Evolutionary conservation across 352 stramenopile genomes (phyloP).

Genomic region (Globisporangium abappressorium): DNA sequence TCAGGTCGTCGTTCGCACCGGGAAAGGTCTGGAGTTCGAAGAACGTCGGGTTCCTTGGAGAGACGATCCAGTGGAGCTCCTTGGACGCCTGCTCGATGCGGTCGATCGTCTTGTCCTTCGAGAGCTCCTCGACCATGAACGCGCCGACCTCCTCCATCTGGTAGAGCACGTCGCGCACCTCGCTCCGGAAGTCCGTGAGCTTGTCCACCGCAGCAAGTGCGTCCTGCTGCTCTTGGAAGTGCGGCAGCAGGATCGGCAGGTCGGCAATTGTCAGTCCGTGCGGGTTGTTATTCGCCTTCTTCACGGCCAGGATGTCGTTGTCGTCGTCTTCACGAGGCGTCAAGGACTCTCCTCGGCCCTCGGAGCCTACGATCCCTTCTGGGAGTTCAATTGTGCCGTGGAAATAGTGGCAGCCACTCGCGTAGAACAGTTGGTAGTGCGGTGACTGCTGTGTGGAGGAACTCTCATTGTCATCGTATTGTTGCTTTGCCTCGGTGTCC

Average conservation of each 20-base stretch:
- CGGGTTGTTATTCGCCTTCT: constrained; percentile 4
- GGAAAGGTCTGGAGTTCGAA: constrained; percentile 63
- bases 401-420: constrained; percentile 57
- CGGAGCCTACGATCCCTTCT: constrained; percentile 16
- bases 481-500: constrained; percentile 16
- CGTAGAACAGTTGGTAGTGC: constrained; percentile 49
- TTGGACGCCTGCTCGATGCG: constrained; percentile 40
- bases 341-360: not conserved
- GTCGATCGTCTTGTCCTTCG: constrained; percentile 48
- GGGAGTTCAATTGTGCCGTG: constrained; percentile 46
- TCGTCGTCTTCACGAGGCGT: not conserved
- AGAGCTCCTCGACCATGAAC: constrained; percentile 69
- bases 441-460: not conserved
- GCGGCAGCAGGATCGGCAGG: constrained; percentile 40
- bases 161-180: constrained; percentile 52
- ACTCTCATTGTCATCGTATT: not conserved
- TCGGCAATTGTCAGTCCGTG: constrained; percentile 31
- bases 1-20: constrained; percentile 38
- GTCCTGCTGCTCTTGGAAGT: constrained; percentile 58
- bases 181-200: constrained; percentile 36
- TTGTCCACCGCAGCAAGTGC: constrained; percentile 36
- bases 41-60: constrained; percentile 44
- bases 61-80: constrained; percentile 56
- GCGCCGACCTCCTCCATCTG: constrained; percentile 67
- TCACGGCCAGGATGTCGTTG: constrained; percentile 10